Evolutionary conservation across 345 rosid species (phyloP), one percentile per base, ranked within the genome.

Genomic region (Lepidium aucheri): DNA sequence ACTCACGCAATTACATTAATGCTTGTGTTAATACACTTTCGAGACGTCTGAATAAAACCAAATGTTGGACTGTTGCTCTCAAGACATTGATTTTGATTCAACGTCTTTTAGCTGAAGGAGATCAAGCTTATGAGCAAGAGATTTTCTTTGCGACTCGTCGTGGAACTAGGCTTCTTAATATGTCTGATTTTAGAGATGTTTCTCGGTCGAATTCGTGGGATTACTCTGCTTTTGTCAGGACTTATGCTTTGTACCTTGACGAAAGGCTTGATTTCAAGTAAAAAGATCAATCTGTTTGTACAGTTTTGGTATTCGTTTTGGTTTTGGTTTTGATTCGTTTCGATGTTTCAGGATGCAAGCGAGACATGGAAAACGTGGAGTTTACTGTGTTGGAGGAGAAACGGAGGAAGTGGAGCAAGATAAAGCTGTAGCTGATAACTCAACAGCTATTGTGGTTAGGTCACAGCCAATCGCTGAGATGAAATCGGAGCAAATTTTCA

Each of bases 81-180:
- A 93, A 90, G 69, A 84, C 97, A 1, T 78, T 93, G 9, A 76
- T 85, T 26, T 30, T 93, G 52, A 68, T 93, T 68, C 97, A 93
- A 24, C 72, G 92, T 2, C 72, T 90, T 17, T 73, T 90, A 0
- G 65, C 76, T 0, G 90, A 86, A 12, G 97, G 97, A 0, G 97
- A 88, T 63, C 83, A 82, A 0, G 84, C 86, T 0, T 90, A 84
- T 28, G 90, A 88, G 74, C 95, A 93, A 53, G 97, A 93, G 86
- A 82, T 93, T 12, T 88, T 90, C 82, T 88, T 93, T n/a, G 81
- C 97, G 0, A 93, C 98, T 0, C 78, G 96, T 57, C 81, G 84
- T 1, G 98, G 97, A 8, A 90, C 95, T 1, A 78, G 97, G 4
- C 73, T 93, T 16, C 87, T 93, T 24, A 86, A 90, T 79, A 64